phyloP scores from a whole-genome alignment of 2,329 filamentous ascomycete species.

The Pseudocercospora ulei region DNA sequence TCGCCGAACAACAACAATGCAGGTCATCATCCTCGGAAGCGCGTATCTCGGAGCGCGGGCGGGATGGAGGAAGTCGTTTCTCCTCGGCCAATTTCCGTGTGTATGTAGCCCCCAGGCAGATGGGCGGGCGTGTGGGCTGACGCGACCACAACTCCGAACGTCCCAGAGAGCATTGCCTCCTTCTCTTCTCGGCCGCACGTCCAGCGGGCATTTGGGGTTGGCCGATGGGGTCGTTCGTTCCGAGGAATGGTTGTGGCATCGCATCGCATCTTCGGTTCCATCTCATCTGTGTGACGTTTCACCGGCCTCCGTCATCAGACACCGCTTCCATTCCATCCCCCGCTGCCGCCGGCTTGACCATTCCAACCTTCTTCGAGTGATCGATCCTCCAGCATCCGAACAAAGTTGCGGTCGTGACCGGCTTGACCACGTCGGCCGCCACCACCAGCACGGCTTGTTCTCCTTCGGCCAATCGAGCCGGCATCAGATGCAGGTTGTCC shows the following conservation, averaged over 20 bases:
- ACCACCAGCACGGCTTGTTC: slow-evolving; percentile 44
- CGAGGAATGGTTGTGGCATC: too few species aligned
- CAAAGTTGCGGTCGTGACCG: slow-evolving; percentile 60
- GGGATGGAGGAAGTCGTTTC: neutral
- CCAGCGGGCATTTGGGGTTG: slow-evolving; percentile 2
- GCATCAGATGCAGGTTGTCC: slow-evolving; percentile 60
- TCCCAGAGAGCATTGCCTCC: too few species aligned
- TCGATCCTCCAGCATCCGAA: slow-evolving; percentile 85
- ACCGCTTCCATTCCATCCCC: slow-evolving; percentile 21
- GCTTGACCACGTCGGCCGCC: slow-evolving; percentile 45
- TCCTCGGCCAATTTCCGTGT: slow-evolving; percentile 1
- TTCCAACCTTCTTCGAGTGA: slow-evolving; percentile 77
- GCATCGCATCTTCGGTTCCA: neutral
- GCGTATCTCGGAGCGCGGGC: neutral
- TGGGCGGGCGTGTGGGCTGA: too few species aligned
- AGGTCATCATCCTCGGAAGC: neutral
- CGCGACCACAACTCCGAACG: too few species aligned
- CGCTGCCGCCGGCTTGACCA: slow-evolving; percentile 18
- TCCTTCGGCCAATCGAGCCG: slow-evolving; percentile 60
- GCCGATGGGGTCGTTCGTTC: too few species aligned
- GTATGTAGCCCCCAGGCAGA: too few species aligned
- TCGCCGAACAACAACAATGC: too few species aligned
- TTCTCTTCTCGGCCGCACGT: neutral
- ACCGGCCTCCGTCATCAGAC: slow-evolving; percentile 2
- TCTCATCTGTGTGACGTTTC: neutral